These are phyloP conservation scores for Eucalyptus sp. DNA, from an alignment of 345 rosid species.

Conservation along the genomic window DNA sequence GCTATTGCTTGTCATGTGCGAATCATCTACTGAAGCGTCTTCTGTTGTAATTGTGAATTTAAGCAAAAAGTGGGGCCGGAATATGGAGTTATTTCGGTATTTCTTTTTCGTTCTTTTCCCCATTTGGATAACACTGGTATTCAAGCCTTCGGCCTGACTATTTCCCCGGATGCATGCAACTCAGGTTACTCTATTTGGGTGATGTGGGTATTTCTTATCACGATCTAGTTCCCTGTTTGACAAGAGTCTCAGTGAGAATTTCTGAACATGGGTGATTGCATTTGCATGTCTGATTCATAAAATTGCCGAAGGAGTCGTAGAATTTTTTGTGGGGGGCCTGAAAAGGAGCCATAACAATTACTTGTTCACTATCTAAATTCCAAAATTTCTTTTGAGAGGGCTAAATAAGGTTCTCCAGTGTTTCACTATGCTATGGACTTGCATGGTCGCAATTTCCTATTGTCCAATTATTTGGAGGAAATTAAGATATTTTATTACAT, in stretches of 20 bases:
- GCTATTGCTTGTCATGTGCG: neutral
- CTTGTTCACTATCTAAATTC: neutral
- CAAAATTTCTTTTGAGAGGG: neutral
- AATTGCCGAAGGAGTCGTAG: neutral
- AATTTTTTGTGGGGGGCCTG: neutral
- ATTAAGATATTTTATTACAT: neutral
- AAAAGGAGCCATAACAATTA: neutral
- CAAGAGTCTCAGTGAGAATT: neutral
- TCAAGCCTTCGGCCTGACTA: neutral
- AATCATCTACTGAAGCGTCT: neutral
- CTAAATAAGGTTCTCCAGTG: neutral
- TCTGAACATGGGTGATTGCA: neutral
- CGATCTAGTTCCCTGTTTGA: neutral
- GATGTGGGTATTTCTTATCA: neutral
- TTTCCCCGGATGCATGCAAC: neutral
- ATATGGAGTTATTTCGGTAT: neutral
- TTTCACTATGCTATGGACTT: neutral
- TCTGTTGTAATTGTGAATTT: neutral
- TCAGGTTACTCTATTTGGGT: neutral
- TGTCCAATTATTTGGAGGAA: neutral
- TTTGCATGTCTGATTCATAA: neutral
- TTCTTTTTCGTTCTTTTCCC: neutral
- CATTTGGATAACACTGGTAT: neutral
- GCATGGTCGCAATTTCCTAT: neutral
- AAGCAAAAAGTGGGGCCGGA: neutral